Conservation (phyloP, 1,284 basidiomycete genomes). For the Ustilago bromivora region DNA sequence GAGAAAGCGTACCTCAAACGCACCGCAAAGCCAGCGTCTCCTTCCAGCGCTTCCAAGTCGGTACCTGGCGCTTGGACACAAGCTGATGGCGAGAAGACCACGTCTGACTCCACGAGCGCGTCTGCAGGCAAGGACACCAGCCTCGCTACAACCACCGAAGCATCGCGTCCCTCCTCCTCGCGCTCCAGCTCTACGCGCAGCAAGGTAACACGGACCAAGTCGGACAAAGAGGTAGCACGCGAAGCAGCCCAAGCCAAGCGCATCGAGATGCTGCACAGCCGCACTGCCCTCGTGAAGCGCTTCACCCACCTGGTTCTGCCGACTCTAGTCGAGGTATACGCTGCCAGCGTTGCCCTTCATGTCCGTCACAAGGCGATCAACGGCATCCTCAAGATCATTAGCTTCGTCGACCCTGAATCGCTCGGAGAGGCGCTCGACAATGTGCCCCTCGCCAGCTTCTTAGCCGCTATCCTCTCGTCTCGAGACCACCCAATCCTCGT, state of each 20-base stretch:
- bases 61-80: background rate
- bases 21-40: constrained; percentile 15
- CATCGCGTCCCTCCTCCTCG: constrained; percentile 18
- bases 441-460: constrained; percentile 66
- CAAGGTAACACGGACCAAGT: constrained; percentile 34
- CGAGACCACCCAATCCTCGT: constrained; percentile 56
- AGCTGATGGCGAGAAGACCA: constrained; percentile 13
- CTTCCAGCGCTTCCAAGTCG: background rate
- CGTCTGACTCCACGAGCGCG: constrained; percentile 1
- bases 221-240: constrained; percentile 53
- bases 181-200: constrained; percentile 25
- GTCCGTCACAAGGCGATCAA: constrained; percentile 60
- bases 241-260: constrained; percentile 58
- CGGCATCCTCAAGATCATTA: constrained; percentile 65
- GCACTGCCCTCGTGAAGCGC: constrained; percentile 57
- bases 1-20: constrained; percentile 79
- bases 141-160: constrained; percentile 3
- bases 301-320: constrained; percentile 67
- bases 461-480: constrained; percentile 63
- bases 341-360: constrained; percentile 61
- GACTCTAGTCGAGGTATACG: constrained; percentile 65
- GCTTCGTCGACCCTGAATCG: constrained; percentile 62
- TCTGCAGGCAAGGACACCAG: background rate
- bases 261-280: constrained; percentile 57
- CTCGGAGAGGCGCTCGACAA: constrained; percentile 55